Percentiles rank a stretch among this genome's conserved stretches.
phyloP scores from a whole-genome alignment of 805 yeast genomes.

The Yarrowia porcina region DNA sequence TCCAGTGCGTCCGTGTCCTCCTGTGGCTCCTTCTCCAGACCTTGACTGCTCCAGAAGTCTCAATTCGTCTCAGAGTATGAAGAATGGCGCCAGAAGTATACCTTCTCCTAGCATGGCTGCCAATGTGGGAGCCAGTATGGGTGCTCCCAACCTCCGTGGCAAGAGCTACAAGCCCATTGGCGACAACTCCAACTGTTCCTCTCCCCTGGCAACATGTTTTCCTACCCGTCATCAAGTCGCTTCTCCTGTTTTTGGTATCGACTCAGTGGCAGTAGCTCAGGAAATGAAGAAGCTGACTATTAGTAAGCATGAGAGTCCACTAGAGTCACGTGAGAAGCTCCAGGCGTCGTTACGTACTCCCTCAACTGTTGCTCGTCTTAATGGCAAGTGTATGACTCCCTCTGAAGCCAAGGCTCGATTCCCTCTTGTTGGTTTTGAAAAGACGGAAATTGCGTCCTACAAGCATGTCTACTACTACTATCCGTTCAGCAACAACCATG shows the following conservation, averaged over 20 bases:
- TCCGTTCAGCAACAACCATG: constrained; percentile 48
- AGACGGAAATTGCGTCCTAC: constrained; percentile 40
- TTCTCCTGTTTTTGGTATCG: neutral
- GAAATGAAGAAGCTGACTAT: constrained; percentile 29
- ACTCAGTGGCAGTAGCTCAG: neutral
- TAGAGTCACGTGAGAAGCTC: constrained; percentile 23
- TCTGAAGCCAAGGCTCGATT: constrained; percentile 49
- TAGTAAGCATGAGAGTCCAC: constrained; percentile 21
- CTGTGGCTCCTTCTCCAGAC: constrained; percentile 1
- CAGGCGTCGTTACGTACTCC: constrained; percentile 18
- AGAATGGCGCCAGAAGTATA: neutral
- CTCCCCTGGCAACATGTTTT: neutral
- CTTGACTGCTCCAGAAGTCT: constrained; percentile 11
- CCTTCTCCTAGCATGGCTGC: constrained; percentile 7
- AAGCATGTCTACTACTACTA: constrained; percentile 31
- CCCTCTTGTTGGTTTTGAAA: constrained; percentile 48
- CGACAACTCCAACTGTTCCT: neutral
- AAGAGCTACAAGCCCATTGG: constrained; percentile 19
- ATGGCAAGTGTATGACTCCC: constrained; percentile 31
- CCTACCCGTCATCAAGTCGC: neutral
- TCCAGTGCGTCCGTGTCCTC: constrained; percentile 1
- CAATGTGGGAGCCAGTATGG: neutral
- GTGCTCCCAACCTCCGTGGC: neutral
- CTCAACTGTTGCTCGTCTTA: constrained; percentile 27
- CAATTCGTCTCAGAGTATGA: constrained; percentile 2